phyloP scores from a whole-genome alignment of 2,329 filamentous ascomycete species.

The Emergomyces orientalis region DNA sequence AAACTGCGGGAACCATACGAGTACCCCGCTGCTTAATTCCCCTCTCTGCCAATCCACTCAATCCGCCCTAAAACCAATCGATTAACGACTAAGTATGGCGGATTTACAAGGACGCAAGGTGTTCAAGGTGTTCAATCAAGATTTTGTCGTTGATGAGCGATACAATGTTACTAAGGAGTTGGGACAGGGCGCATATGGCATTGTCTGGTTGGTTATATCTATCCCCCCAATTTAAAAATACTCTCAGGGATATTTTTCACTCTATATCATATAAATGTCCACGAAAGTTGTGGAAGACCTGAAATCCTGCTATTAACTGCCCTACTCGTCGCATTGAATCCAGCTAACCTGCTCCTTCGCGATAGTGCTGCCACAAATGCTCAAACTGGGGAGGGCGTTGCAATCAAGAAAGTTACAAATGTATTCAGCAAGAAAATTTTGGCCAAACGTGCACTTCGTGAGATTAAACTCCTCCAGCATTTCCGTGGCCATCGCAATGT shows the following conservation, averaged over 20 bases:
- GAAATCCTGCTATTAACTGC: too few species aligned
- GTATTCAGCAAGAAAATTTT: constrained; percentile 99
- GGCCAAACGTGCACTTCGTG: constrained; percentile 90
- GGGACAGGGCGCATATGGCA: constrained; percentile 95
- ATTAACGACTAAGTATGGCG: constrained; percentile 39
- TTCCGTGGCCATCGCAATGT: constrained; percentile 86
- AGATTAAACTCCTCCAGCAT: constrained; percentile 98
- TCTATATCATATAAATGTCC: not conserved
- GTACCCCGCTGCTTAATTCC: not conserved
- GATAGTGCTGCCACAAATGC: constrained; percentile 82
- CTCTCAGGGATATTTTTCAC: not conserved
- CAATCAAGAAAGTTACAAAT: constrained; percentile 99
- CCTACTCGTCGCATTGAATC: not conserved
- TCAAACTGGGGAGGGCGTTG: constrained; percentile 83
- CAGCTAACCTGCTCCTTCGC: not conserved
- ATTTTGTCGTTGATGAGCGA: constrained; percentile 95
- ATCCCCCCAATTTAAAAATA: not conserved
- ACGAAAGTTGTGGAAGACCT: not conserved
- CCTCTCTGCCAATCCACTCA: not conserved
- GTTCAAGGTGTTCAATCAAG: constrained; percentile 99
- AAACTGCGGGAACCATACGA: not conserved
- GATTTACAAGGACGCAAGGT: constrained; percentile 68
- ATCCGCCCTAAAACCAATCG: not conserved
- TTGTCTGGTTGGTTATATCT: constrained; percentile 70
- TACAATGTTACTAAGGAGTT: constrained; percentile 99